phyloP scores from a whole-genome alignment of 2,329 filamentous ascomycete genomes.

The Calonectria pteridis region DNA sequence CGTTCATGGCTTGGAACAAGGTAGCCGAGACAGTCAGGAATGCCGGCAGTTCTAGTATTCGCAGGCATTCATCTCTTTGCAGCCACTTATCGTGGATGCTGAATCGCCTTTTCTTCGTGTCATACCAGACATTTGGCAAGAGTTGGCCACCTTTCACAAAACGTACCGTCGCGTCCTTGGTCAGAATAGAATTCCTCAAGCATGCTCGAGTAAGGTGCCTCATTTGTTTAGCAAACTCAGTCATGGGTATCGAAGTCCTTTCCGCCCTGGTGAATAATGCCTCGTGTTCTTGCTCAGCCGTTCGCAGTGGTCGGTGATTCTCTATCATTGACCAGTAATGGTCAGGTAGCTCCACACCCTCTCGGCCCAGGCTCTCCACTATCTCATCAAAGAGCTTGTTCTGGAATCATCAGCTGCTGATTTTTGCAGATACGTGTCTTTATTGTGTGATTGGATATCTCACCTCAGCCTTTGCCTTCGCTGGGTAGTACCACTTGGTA shows the following conservation, averaged over 20 bases:
- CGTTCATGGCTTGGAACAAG: background rate
- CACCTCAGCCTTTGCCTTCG: background rate
- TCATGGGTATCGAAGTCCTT: background rate
- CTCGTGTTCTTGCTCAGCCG: background rate
- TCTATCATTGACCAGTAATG: background rate
- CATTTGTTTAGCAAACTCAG: background rate
- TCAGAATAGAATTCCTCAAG: background rate
- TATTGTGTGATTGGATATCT: background rate
- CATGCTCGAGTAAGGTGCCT: background rate
- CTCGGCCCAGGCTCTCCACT: background rate
- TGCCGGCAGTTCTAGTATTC: background rate
- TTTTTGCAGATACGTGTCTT: background rate
- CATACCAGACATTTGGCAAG: background rate
- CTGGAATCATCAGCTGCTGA: background rate
- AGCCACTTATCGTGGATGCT: background rate
- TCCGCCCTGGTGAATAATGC: background rate
- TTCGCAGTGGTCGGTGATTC: background rate
- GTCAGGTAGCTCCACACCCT: background rate
- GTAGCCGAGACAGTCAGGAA: background rate
- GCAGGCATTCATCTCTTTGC: background rate
- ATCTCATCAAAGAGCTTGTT: background rate
- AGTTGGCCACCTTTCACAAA: background rate
- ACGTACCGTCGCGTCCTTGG: background rate
- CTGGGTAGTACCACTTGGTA: background rate
- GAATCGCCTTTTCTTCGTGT: background rate